A percentile compares a stretch with the other conserved stretches of the same genome.
Conservation (phyloP, 805 yeast genomes). For the Vanderwaltozyma polyspora region DNA sequence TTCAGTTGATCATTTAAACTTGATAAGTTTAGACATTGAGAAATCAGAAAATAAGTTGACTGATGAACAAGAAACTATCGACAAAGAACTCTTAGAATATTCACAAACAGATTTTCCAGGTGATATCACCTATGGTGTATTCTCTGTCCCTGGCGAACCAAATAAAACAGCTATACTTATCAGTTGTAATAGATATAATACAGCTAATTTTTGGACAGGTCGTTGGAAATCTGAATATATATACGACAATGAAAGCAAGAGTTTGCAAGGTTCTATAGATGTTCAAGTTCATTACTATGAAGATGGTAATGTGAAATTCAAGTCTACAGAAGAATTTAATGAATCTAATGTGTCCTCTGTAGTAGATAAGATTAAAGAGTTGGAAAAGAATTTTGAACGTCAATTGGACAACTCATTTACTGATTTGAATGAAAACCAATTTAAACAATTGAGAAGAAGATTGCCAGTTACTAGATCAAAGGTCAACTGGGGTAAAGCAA, state of each 20-base stretch:
- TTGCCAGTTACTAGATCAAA: constrained; percentile 85
- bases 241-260: constrained; percentile 25
- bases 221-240: constrained; percentile 67
- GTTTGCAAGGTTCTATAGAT: constrained; percentile 42
- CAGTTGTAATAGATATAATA: constrained; percentile 61
- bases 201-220: constrained; percentile 79
- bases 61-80: constrained; percentile 11
- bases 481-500: constrained; percentile 91
- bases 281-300: constrained; percentile 87
- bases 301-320: constrained; percentile 87
- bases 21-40: constrained; percentile 44
- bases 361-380: constrained; percentile 37
- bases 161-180: constrained; percentile 38
- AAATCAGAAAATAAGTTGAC: constrained; percentile 18
- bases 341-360: constrained; percentile 18
- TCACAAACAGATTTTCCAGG: constrained; percentile 60
- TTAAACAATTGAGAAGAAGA: constrained; percentile 80
- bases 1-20: constrained; percentile 45
- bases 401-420: constrained; percentile 51
- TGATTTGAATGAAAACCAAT: constrained; percentile 65
- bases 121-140: constrained; percentile 35
- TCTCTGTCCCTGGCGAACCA: constrained; percentile 22
- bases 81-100: constrained; percentile 31
- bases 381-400: constrained; percentile 52
- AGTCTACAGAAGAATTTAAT: constrained; percentile 31